phyloP scores from a whole-genome alignment of 179 eudicot species.

The Beta lomatogona region DNA sequence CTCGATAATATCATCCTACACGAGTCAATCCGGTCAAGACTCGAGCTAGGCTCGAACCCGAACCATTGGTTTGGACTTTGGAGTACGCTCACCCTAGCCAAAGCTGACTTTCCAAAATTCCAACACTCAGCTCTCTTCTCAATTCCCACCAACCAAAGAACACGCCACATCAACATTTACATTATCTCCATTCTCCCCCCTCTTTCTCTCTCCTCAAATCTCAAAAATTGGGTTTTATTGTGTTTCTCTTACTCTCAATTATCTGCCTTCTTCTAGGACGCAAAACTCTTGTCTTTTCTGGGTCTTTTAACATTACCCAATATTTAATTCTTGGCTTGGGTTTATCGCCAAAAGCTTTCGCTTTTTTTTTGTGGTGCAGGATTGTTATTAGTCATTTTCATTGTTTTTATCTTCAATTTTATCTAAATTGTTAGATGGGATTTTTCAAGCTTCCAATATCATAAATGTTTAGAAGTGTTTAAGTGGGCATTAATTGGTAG shows the following conservation, averaged over 20 bases:
- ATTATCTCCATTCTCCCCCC: constrained; percentile 1
- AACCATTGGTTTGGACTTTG: no score
- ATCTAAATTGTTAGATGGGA: neutral
- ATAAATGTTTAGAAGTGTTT: neutral
- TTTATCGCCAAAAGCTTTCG: neutral
- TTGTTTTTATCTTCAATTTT: neutral
- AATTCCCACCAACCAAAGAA: constrained; percentile 11
- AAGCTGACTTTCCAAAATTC: constrained; percentile 17
- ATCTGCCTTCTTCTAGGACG: neutral
- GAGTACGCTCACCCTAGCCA: neutral
- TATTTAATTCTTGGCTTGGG: constrained; percentile 12
- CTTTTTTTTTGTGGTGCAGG: constrained; percentile 2
- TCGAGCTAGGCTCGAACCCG: no score
- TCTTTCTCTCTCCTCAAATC: constrained; percentile 4
- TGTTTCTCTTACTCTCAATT: neutral
- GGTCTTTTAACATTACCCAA: constrained; percentile 16
- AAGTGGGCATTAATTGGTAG: constrained; percentile 9
- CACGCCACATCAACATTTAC: neutral
- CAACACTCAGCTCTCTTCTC: no score
- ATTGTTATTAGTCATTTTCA: neutral
- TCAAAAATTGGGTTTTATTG: constrained; percentile 17
- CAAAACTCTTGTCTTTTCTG: constrained; percentile 16
- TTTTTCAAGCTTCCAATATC: neutral
- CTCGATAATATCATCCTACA: no score
- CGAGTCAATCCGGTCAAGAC: no score